Conservation (phyloP, 2,329 filamentous ascomycete genomes). For the Scedosporium boydii region DNA sequence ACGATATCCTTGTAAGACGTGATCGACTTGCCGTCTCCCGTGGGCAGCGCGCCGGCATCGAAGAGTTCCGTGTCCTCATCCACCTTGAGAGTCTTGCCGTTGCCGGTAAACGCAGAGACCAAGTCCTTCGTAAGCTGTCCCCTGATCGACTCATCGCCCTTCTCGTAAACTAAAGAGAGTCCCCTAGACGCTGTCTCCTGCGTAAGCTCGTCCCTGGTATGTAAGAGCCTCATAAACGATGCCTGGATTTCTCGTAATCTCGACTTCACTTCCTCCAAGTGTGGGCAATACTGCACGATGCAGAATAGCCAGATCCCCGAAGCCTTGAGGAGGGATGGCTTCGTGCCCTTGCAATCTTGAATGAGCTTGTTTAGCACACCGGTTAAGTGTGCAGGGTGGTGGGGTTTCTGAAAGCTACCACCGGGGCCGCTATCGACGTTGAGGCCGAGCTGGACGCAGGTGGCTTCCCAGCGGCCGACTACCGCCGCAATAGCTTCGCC, state of each 20-base stretch:
- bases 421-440: conserved; percentile 53
- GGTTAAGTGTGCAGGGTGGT: conserved; percentile 32
- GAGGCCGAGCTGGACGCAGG: conserved; percentile 62
- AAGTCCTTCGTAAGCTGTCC: conserved; percentile 79
- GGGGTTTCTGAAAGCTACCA: conserved; percentile 25
- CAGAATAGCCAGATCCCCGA: conserved; percentile 94
- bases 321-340: conserved; percentile 82
- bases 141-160: conserved; percentile 71
- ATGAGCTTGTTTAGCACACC: conserved; percentile 64
- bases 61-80: conserved; percentile 88
- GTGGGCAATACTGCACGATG: conserved; percentile 80
- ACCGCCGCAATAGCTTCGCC: conserved; percentile 79
- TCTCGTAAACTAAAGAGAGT: conserved; percentile 86
- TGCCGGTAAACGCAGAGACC: conserved; percentile 79
- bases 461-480: conserved; percentile 73
- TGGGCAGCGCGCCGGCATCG: conserved; percentile 81
- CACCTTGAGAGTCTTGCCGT: conserved; percentile 66
- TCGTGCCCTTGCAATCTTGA: conserved; percentile 68
- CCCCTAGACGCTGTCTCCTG: conserved; percentile 92
- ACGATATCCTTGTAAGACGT: conserved; percentile 98
- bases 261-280: conserved; percentile 62
- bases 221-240: conserved; percentile 79
- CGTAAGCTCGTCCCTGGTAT: conserved; percentile 83
- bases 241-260: conserved; percentile 71
- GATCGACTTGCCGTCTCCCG: conserved; percentile 78